phyloP scores from a whole-genome alignment of 208 protist genomes.

The Wallacemonas collosoma region DNA sequence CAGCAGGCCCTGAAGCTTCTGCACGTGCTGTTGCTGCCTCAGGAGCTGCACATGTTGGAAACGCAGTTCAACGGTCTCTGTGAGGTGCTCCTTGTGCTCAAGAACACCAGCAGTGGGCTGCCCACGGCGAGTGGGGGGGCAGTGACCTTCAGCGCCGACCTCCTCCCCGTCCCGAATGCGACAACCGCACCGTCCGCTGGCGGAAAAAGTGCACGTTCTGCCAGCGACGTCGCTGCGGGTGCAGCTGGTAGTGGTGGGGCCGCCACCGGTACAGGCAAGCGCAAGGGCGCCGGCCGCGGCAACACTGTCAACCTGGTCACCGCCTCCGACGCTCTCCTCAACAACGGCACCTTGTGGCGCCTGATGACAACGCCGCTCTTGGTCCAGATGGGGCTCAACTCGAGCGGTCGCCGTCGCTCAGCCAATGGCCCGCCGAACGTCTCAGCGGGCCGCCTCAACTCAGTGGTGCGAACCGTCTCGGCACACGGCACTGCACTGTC shows the following conservation, averaged over 20 bases:
- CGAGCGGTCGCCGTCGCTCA: conserved; percentile 6
- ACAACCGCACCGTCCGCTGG: conserved; percentile 3
- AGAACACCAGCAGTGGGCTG: conserved; percentile 11
- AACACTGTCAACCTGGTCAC: conserved; percentile 16
- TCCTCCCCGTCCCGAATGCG: neutral
- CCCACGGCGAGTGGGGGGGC: too few species aligned
- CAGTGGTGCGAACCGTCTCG: neutral
- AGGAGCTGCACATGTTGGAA: conserved; percentile 60
- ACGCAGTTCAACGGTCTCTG: conserved; percentile 41
- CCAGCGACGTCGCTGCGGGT: neutral
- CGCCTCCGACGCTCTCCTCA: conserved; percentile 5
- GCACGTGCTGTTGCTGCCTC: conserved; percentile 42
- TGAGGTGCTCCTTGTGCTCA: conserved; percentile 35
- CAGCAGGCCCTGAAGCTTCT: conserved; percentile 27
- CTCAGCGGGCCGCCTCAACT: conserved; percentile 1
- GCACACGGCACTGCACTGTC: neutral
- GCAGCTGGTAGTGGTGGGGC: neutral
- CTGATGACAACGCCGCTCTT: conserved; percentile 14
- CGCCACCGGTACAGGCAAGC: neutral
- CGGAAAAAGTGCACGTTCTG: neutral
- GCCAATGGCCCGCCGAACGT: neutral
- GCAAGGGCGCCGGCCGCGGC: conserved; percentile 2
- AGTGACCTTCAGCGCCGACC: too few species aligned
- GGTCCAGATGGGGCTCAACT: neutral
- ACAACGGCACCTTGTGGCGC: conserved; percentile 13